Conservation (phyloP, 306 rosid genomes). For the Pyrus betulifolia region DNA sequence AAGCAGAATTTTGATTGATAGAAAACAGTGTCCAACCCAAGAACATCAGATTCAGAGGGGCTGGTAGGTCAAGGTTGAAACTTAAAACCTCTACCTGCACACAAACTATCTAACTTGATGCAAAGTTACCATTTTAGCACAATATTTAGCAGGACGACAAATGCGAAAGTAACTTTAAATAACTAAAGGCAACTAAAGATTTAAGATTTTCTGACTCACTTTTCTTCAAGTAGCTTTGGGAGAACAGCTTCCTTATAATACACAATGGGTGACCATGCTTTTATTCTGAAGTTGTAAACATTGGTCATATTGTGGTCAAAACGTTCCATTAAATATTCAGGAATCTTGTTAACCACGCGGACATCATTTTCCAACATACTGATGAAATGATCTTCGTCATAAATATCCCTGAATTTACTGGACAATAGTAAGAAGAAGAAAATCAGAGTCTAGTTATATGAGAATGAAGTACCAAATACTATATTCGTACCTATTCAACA, state of each 20-base stretch:
- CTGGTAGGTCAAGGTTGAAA: background rate
- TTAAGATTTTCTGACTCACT: conserved; percentile 57
- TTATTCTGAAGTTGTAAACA: conserved; percentile 91
- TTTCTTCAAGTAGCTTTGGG: conserved; percentile 90
- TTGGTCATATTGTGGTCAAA: conserved; percentile 88
- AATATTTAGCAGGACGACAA: background rate
- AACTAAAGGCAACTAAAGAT: background rate
- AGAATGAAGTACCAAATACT: conserved; percentile 10
- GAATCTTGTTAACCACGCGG: conserved; percentile 71
- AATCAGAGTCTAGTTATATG: conserved; percentile 23
- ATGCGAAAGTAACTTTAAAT: background rate
- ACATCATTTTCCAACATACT: conserved; percentile 68
- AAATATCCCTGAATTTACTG: conserved; percentile 92
- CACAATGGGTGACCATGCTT: conserved; percentile 85
- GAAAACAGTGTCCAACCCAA: background rate
- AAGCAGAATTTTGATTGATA: background rate
- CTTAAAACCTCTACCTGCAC: background rate
- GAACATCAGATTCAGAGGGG: background rate
- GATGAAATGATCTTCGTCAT: conserved; percentile 77
- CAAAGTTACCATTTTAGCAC: conserved; percentile 1
- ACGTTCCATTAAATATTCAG: conserved; percentile 86
- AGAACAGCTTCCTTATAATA: conserved; percentile 78
- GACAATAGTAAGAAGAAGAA: conserved; percentile 1
- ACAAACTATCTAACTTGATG: background rate
- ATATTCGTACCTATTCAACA: background rate